These are phyloP conservation scores for Hypoxylon rubiginosum DNA, from an alignment of 2,329 filamentous ascomycete species.

Conservation along the genomic window DNA sequence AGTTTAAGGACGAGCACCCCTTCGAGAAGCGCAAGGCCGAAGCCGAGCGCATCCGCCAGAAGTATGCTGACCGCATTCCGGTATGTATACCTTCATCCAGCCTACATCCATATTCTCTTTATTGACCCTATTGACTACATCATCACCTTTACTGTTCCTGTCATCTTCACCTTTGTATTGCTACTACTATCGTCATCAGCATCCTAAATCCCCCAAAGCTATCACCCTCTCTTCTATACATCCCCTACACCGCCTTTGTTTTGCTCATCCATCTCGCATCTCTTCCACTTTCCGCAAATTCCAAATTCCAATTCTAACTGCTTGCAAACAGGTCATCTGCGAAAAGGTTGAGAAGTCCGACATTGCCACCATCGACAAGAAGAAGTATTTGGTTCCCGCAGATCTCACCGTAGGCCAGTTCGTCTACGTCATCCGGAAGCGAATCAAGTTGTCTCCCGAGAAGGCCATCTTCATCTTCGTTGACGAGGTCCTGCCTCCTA, in stretches of 20 bases:
- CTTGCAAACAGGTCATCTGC: slow-evolving; percentile 86
- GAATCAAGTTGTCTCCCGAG: slow-evolving; percentile 99
- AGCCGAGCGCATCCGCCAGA: slow-evolving; percentile 98
- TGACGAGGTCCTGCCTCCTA: slow-evolving; percentile 96
- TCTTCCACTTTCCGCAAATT: background rate
- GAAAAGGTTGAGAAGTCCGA: slow-evolving; percentile 99
- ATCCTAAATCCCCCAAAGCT: background rate
- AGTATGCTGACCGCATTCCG: slow-evolving; percentile 98
- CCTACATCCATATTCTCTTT: background rate
- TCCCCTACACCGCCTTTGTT: slow-evolving; percentile 24
- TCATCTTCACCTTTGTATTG: slow-evolving; percentile 1
- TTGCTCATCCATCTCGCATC: background rate
- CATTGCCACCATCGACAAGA: slow-evolving; percentile 99
- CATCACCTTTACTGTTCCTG: slow-evolving; percentile 27
- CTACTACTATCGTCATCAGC: slow-evolving; percentile 3
- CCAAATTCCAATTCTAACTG: slow-evolving; percentile 46
- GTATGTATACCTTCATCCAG: slow-evolving; percentile 69
- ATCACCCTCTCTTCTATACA: background rate
- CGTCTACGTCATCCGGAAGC: slow-evolving; percentile 99
- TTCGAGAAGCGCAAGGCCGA: slow-evolving; percentile 99
- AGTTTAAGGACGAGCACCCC: slow-evolving; percentile 99
- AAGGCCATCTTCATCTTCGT: slow-evolving; percentile 99
- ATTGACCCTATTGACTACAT: background rate
- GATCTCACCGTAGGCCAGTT: slow-evolving; percentile 99
- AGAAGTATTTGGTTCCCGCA: slow-evolving; percentile 98